A percentile compares a stretch with the other conserved stretches of the same genome.
Conservation (phyloP, 768 basidiomycete genomes). For the Neoboletus brunneissimus region DNA sequence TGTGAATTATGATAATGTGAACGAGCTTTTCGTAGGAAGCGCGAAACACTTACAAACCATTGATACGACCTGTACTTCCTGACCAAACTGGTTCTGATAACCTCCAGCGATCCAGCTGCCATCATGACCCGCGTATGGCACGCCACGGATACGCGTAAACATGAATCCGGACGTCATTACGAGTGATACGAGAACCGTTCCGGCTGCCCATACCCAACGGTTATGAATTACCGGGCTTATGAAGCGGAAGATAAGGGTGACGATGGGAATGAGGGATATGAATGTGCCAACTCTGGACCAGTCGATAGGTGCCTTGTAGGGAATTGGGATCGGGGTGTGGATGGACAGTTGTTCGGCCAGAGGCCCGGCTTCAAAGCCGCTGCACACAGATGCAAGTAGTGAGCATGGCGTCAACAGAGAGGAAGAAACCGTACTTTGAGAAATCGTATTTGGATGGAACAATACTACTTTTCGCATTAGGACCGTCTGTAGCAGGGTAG, state of each 20-base stretch:
- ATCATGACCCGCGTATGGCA: conserved; percentile 62
- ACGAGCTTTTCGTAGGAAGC: neutral
- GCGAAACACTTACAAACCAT: conserved; percentile 68
- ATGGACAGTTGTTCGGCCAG: conserved; percentile 72
- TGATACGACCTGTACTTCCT: conserved; percentile 87
- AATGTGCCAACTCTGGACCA: conserved; percentile 57
- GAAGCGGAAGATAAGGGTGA: conserved; percentile 54
- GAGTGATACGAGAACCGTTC: conserved; percentile 58
- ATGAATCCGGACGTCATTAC: conserved; percentile 93
- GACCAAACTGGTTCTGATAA: conserved; percentile 87
- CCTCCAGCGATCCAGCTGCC: conserved; percentile 85
- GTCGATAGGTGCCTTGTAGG: conserved; percentile 77
- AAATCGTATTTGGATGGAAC: conserved; percentile 75
- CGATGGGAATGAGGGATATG: conserved; percentile 43
- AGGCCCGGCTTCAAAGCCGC: conserved; percentile 78
- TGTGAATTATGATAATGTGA: conserved; percentile 31
- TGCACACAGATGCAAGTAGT: conserved; percentile 30
- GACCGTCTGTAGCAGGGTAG: conserved; percentile 71
- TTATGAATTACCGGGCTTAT: conserved; percentile 62
- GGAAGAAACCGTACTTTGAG: conserved; percentile 49
- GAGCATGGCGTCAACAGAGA: neutral
- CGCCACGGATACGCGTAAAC: conserved; percentile 89
- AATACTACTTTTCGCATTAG: conserved; percentile 50
- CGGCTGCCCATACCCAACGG: conserved; percentile 78
- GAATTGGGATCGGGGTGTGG: conserved; percentile 77